phyloP scores from a whole-genome alignment of 2,329 filamentous ascomycete species.

The Cladophialophora yegresii region DNA sequence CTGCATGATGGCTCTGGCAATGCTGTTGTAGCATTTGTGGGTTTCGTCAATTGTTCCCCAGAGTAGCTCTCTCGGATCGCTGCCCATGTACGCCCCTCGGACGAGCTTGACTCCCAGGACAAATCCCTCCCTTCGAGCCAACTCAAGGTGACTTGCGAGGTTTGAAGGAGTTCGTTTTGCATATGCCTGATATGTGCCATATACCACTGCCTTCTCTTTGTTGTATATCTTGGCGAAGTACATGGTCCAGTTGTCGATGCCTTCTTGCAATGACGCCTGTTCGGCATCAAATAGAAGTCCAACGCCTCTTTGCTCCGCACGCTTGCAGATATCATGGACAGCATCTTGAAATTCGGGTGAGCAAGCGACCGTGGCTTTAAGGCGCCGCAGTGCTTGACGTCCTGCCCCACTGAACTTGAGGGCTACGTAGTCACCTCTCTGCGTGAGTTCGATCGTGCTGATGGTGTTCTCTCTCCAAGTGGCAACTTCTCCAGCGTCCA shows the following conservation, averaged over 20 bases:
- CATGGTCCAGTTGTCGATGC: constrained; percentile 79
- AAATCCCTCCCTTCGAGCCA: constrained; percentile 62
- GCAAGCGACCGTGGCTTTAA: constrained; percentile 64
- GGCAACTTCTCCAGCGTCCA: constrained; percentile 41
- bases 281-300: constrained; percentile 83
- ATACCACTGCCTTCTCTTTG: constrained; percentile 68
- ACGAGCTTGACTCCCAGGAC: constrained; percentile 74
- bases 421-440: constrained; percentile 63
- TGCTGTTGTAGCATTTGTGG: constrained; percentile 70
- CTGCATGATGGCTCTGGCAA: constrained; percentile 67
- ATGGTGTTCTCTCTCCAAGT: constrained; percentile 74
- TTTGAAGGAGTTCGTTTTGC: constrained; percentile 63
- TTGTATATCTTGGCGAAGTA: constrained; percentile 78
- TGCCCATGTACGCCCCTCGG: constrained; percentile 71
- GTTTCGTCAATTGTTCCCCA: constrained; percentile 72
- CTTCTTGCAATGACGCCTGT: constrained; percentile 73
- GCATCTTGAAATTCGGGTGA: constrained; percentile 66
- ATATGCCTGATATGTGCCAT: constrained; percentile 79
- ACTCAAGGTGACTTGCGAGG: constrained; percentile 61
- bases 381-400: constrained; percentile 66
- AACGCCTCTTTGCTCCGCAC: constrained; percentile 69
- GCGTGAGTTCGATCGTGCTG: constrained; percentile 61
- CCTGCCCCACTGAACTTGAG: constrained; percentile 83
- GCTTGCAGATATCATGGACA: constrained; percentile 72
- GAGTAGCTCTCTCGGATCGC: constrained; percentile 69